Conservation (phyloP, 2,329 filamentous ascomycete genomes). For the Phaeophleospora eucalypticola region DNA sequence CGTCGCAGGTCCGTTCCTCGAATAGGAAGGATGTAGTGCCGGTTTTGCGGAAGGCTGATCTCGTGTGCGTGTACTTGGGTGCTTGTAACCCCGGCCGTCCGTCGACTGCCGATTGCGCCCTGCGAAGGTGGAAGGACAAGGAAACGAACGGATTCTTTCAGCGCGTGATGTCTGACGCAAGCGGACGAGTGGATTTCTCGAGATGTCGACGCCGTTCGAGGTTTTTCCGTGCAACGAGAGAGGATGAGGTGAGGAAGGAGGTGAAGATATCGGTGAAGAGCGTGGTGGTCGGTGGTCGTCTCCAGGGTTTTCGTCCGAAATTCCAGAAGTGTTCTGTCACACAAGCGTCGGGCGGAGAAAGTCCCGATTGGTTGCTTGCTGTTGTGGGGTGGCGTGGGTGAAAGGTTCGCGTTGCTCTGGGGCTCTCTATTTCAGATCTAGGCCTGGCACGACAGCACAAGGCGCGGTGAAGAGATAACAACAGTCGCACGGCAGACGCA, state of each 20-base stretch:
- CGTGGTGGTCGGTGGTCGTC: not conserved
- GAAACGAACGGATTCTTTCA: not conserved
- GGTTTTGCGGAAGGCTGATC: not conserved
- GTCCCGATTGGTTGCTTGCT: no score
- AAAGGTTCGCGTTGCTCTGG: no score
- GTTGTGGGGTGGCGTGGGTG: no score
- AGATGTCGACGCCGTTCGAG: not conserved
- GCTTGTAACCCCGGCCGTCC: not conserved
- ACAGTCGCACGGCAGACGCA: no score
- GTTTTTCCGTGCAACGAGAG: not conserved
- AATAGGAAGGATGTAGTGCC: not conserved
- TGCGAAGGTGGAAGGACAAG: not conserved
- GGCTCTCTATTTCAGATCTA: no score
- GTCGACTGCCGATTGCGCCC: not conserved
- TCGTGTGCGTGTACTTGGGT: not conserved
- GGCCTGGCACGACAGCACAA: no score
- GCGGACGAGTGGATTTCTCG: not conserved
- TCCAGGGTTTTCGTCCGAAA: no score
- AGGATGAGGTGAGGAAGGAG: not conserved
- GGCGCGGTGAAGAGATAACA: no score
- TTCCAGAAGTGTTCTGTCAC: no score
- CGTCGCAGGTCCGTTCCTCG: not conserved
- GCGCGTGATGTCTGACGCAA: not conserved
- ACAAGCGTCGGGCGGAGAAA: no score
- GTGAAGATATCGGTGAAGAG: not conserved